phyloP scores from a whole-genome alignment of 257 asterid genomes.

The Solanum boliviense region DNA sequence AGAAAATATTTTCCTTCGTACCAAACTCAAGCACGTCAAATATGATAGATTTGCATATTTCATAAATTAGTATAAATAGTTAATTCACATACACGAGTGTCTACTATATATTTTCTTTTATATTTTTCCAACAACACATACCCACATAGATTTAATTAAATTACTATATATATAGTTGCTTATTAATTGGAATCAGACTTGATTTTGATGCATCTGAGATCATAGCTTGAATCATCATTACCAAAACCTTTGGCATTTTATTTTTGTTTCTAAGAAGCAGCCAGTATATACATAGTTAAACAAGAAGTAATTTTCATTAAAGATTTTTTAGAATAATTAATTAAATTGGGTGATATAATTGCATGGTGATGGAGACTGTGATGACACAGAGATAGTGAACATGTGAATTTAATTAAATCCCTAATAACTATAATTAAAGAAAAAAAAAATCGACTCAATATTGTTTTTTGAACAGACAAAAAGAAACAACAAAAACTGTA shows the following conservation, averaged over 20 bases:
- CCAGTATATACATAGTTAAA: not conserved
- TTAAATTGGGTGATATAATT: not conserved
- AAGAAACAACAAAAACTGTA: slow-evolving; percentile 19
- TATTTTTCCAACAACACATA: not conserved
- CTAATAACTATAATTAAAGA: not conserved
- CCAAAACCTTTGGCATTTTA: slow-evolving; percentile 1
- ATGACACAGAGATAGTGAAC: not conserved
- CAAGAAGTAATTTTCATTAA: not conserved
- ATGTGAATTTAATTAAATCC: not conserved
- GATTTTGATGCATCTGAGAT: slow-evolving; percentile 78
- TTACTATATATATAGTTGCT: not conserved
- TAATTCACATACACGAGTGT: not conserved
- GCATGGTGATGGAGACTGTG: not conserved
- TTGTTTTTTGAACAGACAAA: slow-evolving; percentile 5
- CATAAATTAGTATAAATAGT: not conserved
- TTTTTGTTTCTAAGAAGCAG: not conserved
- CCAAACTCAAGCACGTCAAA: not conserved
- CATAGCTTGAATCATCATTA: slow-evolving; percentile 15
- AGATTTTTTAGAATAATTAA: not conserved
- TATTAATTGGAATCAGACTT: slow-evolving; percentile 5
- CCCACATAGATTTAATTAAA: not conserved
- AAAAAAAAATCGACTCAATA: not conserved
- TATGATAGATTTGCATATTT: not conserved
- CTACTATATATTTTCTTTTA: not conserved
- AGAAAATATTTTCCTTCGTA: no score